Percentiles rank a stretch among this genome's conserved stretches.
Conservation (phyloP, 2,329 filamentous ascomycete species). For the Botrytis hyacinthi region DNA sequence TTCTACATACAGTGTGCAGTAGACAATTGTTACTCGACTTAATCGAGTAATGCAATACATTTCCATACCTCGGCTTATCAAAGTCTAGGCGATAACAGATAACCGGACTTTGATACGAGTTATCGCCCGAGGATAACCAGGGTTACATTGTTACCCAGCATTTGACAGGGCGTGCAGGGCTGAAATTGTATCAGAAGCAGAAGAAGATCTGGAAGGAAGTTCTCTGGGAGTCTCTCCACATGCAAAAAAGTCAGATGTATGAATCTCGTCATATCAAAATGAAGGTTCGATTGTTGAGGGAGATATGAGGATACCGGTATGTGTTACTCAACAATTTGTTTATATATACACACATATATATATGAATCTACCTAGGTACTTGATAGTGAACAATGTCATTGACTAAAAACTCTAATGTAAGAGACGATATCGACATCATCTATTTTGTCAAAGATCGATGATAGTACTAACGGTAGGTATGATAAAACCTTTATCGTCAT, state of each 20-base stretch:
- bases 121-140: constrained; percentile 7
- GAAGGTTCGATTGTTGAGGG: neutral
- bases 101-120: neutral
- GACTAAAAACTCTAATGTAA: neutral
- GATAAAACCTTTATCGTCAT: neutral
- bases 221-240: neutral
- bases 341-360: neutral
- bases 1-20: too few species aligned
- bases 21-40: neutral
- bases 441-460: neutral
- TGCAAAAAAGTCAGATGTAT: neutral
- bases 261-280: neutral
- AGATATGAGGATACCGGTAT: neutral
- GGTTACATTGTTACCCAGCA: neutral
- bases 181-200: neutral
- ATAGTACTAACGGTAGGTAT: too few species aligned
- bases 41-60: constrained; percentile 3
- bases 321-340: neutral
- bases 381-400: neutral
- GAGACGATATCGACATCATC: constrained; percentile 9
- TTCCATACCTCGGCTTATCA: constrained; percentile 10
- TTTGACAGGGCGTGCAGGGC: neutral
- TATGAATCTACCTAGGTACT: neutral
- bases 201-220: neutral
- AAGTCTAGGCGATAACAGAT: constrained; percentile 20